Evolutionary conservation across 73 alveolate genomes (phyloP), one percentile per base, ranked within the genome.

Genomic region (Blepharisma stoltei): DNA sequence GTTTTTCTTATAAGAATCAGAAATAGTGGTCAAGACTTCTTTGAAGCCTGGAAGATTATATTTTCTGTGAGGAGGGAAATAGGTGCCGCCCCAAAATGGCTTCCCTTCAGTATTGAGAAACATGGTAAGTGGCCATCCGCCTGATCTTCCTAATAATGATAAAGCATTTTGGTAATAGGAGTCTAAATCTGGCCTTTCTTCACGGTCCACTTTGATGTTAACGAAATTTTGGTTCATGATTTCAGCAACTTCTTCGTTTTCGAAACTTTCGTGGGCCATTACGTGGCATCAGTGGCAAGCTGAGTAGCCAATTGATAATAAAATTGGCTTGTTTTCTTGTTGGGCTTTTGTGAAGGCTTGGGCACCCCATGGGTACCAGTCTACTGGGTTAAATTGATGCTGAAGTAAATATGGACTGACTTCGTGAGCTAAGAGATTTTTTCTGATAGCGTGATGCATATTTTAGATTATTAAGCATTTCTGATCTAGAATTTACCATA

Each of bases 271-370:
- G 20, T 54, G 49, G 20, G 76, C 82, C 82, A 73, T 73, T 45
- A 73, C 78, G 5, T 73, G 82, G 55, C 82, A 73, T 53, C 82
- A 73, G 49, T 73, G 78, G 80, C 82, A 73, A n/a, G 78, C n/a
- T 78, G 54, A 9, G 38, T 73, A 73, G 9, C 82, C 82, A 20
- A 73, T 41, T 20, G 54, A n/a, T 8, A 73, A 50, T 8, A 73
- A 52, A 1, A 73, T 23, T 9, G 82, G 78, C 44, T 53, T 54
- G 78, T 73, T 41, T n/a, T n/a, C 78, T 14, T 25, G 47, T n/a
- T 52, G 78, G 18, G 82, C 82, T 25, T 54, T 54, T 0, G 27
- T 1, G 43, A 73, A 50, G 43, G 82, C 80, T 37, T 50, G 80
- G 9, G 18, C 54, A 25, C 53, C 18, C 82, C 82, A 73, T 18